These are phyloP conservation scores for Nitzschia palea DNA, from an alignment of 108 stramenopile genomes.

Conservation along the genomic window DNA sequence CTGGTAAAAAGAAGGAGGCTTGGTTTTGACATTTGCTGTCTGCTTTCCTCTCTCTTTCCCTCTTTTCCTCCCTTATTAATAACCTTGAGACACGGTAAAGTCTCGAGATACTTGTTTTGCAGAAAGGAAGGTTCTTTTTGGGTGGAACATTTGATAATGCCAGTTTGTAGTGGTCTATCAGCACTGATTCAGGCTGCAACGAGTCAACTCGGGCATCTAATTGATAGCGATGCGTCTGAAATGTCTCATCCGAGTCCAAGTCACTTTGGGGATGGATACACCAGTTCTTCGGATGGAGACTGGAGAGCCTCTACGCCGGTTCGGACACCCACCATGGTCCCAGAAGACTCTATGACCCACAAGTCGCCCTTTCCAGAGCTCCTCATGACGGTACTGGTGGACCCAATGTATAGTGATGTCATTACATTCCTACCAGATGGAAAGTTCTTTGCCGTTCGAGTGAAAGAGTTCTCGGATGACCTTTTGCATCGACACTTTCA, in stretches of 20 bases:
- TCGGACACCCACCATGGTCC: conserved; percentile 6
- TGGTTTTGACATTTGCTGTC: background rate
- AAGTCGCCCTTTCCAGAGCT: conserved; percentile 34
- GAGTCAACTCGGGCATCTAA: conserved; percentile 37
- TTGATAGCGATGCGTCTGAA: conserved; percentile 23
- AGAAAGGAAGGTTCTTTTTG: background rate
- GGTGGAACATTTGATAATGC: conserved; percentile 5
- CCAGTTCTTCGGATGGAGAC: conserved; percentile 7
- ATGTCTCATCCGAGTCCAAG: conserved; percentile 6
- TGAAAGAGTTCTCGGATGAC: conserved; percentile 57
- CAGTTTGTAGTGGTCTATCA: conserved; percentile 43
- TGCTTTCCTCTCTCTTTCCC: background rate
- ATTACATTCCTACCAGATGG: conserved; percentile 71
- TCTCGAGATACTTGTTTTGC: background rate
- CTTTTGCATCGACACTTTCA: conserved; percentile 71
- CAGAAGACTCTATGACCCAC: conserved; percentile 4
- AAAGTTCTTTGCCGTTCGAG: conserved; percentile 62
- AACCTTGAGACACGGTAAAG: background rate
- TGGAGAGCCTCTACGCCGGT: conserved; percentile 3
- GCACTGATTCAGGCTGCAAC: conserved; percentile 60
- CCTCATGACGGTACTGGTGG: conserved; percentile 45
- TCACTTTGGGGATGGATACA: background rate
- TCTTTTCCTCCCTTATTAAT: background rate
- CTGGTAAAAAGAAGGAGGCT: background rate
- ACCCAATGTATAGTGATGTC: conserved; percentile 44